Base-by-base conservation (phyloP, 768 basidiomycete genomes). In the Aureoboletus auriporus region DNA sequence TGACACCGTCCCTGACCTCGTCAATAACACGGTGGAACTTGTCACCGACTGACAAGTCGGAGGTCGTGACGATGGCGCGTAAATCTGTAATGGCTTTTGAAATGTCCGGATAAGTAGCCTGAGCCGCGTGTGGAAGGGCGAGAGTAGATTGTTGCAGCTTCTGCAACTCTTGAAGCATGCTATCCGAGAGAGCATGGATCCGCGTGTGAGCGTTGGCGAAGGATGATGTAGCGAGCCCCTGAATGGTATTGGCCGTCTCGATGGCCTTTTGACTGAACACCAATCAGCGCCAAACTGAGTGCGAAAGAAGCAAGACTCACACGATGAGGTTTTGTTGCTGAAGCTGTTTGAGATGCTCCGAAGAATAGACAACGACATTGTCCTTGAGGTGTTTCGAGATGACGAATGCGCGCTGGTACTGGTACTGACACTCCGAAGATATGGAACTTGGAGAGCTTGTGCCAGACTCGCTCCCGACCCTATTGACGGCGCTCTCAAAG, bases 341-440 rank as follows among this genome's bases (percentile, higher is more conserved):
- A 36, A 89, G 67, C 52, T 86, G 79, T 50, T 81, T 84, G 59
- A 88, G 65, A 58, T 89, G 87, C 53, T 88, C 84, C 44, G 76
- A 73, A 4, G 87, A 85, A 61, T 83, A 84, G 27, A 71, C 77
- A 51, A 76, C 77, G 38, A 89, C 58, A 58, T 84, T 78, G 55
- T 81, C 80, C 51, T 74, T 75, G 51, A 89, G 71, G 36, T 79
- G 78, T 57, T 74, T 77, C 29, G 86, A 84, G 43, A 92, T 76
- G 33, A 74, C 72, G 52, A 79, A 72, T 39, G 78, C 86, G 40
- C 89, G 86, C 62, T 88, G 86, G 59, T 88, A 87, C 68, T 91
- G 89, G 56, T 80, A 87, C 63, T 86, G 78, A 39, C 76, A 69
- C 54, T 82, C 77, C 10, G 75, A 71, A n/a, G 76, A 62, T 13